A percentile compares a stretch with the other conserved stretches of the same genome.
phyloP scores from a whole-genome alignment of 202 grass and related monocot species.

The Schoenoplectus tabernaemontani region DNA sequence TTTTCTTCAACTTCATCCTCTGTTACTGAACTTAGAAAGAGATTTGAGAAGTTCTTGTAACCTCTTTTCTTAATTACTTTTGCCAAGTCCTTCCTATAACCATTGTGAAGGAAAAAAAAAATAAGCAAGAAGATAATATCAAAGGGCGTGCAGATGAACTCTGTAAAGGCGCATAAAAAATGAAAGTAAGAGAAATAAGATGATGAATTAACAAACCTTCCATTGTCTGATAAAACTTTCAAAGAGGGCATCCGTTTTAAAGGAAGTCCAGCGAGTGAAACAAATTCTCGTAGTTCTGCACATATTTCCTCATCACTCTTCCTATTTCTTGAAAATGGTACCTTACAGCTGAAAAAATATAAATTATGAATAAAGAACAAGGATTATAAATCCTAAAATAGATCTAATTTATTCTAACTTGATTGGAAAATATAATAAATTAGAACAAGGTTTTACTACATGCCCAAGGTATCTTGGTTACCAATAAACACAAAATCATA shows the following conservation, averaged over 20 bases:
- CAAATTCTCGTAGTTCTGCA: constrained; percentile 4
- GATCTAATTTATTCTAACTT: not conserved
- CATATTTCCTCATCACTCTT: constrained; percentile 14
- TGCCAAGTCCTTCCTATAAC: constrained; percentile 12
- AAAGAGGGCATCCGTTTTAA: constrained; percentile 14
- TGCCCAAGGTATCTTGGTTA: too few relatives aligned
- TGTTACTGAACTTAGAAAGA: not conserved
- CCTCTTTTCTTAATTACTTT: constrained; percentile 16
- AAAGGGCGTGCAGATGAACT: not conserved
- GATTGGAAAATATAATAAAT: not conserved
- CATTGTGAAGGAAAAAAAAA: not conserved
- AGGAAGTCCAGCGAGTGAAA: constrained; percentile 16
- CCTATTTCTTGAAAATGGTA: not conserved
- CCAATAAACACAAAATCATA: not conserved
- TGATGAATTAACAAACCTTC: not conserved
- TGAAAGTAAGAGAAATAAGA: not conserved
- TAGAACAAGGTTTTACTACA: not conserved
- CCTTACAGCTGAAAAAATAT: not conserved
- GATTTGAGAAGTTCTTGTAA: not conserved
- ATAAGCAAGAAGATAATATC: not conserved
- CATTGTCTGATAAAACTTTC: constrained; percentile 7
- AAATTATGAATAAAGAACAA: not conserved
- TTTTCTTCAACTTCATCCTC: not conserved
- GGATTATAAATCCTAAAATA: not conserved
- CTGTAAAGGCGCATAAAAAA: not conserved